A percentile compares a stretch with the other conserved stretches of the same genome.
Conservation (phyloP, 108 stramenopile genomes). For the Seminavis robusta region DNA sequence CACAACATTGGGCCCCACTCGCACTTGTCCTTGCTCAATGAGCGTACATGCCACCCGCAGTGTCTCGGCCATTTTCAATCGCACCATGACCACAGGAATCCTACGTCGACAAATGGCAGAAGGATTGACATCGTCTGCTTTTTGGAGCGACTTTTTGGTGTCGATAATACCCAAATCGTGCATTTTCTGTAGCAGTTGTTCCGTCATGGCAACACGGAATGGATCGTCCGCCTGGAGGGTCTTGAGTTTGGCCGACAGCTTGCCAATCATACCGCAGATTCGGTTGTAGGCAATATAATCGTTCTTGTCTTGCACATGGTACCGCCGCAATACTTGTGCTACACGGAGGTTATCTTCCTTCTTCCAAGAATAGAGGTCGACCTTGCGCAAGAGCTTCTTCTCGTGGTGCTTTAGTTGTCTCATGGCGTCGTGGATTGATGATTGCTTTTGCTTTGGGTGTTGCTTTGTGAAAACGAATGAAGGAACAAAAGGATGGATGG, state of each 20-base stretch:
- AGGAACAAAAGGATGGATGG: too few relatives aligned
- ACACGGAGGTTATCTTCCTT: constrained; percentile 94
- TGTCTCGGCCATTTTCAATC: constrained; percentile 97
- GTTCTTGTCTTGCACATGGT: constrained; percentile 96
- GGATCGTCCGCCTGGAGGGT: constrained; percentile 85
- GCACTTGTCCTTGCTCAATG: constrained; percentile 97
- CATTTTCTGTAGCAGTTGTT: constrained; percentile 93
- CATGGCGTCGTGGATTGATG: constrained; percentile 37
- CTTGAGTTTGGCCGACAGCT: constrained; percentile 87
- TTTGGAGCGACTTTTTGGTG: constrained; percentile 81
- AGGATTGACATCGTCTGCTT: constrained; percentile 91
- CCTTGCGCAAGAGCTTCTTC: constrained; percentile 97
- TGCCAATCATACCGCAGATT: constrained; percentile 91
- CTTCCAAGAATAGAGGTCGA: constrained; percentile 97
- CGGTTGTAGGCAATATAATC: constrained; percentile 91
- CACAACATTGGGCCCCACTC: constrained; percentile 97
- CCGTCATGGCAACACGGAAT: constrained; percentile 95
- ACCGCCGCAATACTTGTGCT: constrained; percentile 90
- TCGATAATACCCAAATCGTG: constrained; percentile 87
- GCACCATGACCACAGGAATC: constrained; percentile 97
- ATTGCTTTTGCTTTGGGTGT: too few relatives aligned
- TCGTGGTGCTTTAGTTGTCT: constrained; percentile 96
- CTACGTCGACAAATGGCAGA: constrained; percentile 94
- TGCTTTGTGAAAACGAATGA: too few relatives aligned
- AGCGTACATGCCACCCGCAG: constrained; percentile 90